Base-by-base conservation (phyloP, 306 rosid species). In the Trifolium fragiferum region DNA sequence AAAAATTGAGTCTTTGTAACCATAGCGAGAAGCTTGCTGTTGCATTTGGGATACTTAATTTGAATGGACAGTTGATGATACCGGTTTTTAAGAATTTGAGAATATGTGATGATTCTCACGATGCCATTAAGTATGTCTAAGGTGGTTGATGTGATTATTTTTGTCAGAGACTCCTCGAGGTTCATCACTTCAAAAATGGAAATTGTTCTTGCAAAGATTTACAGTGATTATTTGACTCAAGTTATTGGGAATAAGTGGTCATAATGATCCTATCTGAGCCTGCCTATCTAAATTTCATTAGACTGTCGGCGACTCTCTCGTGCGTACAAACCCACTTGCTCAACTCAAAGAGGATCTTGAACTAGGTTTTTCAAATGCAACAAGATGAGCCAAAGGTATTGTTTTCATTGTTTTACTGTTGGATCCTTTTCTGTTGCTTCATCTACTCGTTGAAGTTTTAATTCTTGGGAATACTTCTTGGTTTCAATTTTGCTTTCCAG, bases 21-120 rank as follows among this genome's bases (percentile, higher is more conserved):
- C 89, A 84, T 27, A 80, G 86, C 74, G 92, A 84, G 83, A 87
- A 79, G 76, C 80, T 87, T 51, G 84, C 82, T 37, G 82, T 84
- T 47, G 86, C 88, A 13, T 89, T 85, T 80, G 85, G 90, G 64
- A 77, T 82, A 21, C 86, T 82, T 63, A 78, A 80, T 70, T 63
- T 75, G 86, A 85, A 86, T 37, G 84, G 88, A 46, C 69, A 83
- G 50, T 72, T 75, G 8, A 73, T 84, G 14, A 76, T 89, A 38
- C 61, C 84, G 54, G 86, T 87, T 40, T 81, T 86, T 1, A 85
- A 89, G 88, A 87, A 85, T 73, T 78, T 87, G 74, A 80, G 87
- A 78, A 84, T 87, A 13, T 83, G 85, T 46, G 90, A 33, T 55
- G 62, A 55, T 21, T 55, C 33, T 21, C 62, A 55, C 32, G 21